A percentile compares a stretch with the other conserved stretches of the same genome.
phyloP scores from a whole-genome alignment of 176 grass and related monocot genomes.

The Avena insularis region DNA sequence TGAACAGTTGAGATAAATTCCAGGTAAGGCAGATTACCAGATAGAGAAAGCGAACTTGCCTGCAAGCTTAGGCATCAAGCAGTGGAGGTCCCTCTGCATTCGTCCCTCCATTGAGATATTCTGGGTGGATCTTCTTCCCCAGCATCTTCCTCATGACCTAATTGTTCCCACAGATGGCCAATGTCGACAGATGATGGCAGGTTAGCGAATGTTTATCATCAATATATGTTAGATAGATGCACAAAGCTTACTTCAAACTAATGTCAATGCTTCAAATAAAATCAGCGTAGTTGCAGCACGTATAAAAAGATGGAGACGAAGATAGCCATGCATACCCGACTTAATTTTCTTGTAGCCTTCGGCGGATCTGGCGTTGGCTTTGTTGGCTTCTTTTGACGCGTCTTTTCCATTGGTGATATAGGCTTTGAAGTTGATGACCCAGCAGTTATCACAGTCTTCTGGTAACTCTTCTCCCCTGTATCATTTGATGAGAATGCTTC shows the following conservation, averaged over 20 bases:
- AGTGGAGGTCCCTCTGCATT: constrained; percentile 49
- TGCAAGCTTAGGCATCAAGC: constrained; percentile 37
- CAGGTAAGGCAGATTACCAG: constrained; percentile 51
- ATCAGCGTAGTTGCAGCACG: constrained; percentile 6
- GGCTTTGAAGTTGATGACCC: constrained; percentile 46
- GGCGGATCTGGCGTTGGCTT: constrained; percentile 38
- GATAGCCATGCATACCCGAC: constrained; percentile 58
- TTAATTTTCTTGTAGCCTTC: constrained; percentile 63
- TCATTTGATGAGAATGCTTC: constrained; percentile 54
- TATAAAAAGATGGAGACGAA: constrained; percentile 32
- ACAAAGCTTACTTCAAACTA: background rate
- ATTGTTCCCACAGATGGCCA: constrained; percentile 53
- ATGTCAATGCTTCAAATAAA: background rate
- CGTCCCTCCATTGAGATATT: constrained; percentile 53
- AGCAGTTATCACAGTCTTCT: constrained; percentile 29
- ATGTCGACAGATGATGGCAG: constrained; percentile 13
- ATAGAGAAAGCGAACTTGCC: constrained; percentile 44
- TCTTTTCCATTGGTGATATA: constrained; percentile 47
- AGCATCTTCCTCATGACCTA: constrained; percentile 94
- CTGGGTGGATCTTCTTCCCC: constrained; percentile 96
- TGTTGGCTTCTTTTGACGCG: constrained; percentile 58
- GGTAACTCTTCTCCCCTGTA: constrained; percentile 39
- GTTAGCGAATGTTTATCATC: constrained; percentile 26
- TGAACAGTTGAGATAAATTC: constrained; percentile 6
- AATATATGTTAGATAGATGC: constrained; percentile 18